These are phyloP conservation scores for Scutellaria galericulata DNA, from an alignment of 257 asterid species.

Conservation along the genomic window DNA sequence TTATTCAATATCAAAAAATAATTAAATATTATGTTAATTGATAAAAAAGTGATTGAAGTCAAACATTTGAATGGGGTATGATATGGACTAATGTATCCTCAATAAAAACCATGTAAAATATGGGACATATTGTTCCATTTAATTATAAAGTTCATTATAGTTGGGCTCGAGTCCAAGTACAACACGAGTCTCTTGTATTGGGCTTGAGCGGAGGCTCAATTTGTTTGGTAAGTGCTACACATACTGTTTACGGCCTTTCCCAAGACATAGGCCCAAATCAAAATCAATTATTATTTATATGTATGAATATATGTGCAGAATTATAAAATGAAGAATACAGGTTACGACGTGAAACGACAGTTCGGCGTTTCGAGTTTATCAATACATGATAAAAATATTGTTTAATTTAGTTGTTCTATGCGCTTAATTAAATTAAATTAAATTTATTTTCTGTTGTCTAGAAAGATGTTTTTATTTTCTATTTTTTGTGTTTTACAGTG, in stretches of 20 bases:
- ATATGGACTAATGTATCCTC: no score
- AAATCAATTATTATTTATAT: not conserved
- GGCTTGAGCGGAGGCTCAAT: not conserved
- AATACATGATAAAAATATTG: slow-evolving; percentile 10
- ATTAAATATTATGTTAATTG: no score
- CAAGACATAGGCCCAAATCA: not conserved
- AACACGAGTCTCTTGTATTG: not conserved
- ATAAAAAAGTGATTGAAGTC: no score
- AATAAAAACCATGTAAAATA: no score
- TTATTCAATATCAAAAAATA: no score
- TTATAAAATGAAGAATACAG: slow-evolving; percentile 29
- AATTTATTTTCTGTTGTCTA: slow-evolving; percentile 25
- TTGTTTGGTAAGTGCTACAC: not conserved
- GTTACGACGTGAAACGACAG: slow-evolving; percentile 49
- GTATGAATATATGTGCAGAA: not conserved
- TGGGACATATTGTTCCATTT: no score
- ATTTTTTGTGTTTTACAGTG: not conserved
- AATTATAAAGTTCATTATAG: no score
- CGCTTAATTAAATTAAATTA: slow-evolving; percentile 6
- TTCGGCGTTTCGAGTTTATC: slow-evolving; percentile 47
- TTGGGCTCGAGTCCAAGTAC: not conserved
- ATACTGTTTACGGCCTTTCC: not conserved
- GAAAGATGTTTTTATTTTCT: not conserved
- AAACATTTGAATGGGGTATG: no score
- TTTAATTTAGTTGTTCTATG: slow-evolving; percentile 35